Conservation (phyloP, 257 asterid species). For the Nicotiana knightiana region DNA sequence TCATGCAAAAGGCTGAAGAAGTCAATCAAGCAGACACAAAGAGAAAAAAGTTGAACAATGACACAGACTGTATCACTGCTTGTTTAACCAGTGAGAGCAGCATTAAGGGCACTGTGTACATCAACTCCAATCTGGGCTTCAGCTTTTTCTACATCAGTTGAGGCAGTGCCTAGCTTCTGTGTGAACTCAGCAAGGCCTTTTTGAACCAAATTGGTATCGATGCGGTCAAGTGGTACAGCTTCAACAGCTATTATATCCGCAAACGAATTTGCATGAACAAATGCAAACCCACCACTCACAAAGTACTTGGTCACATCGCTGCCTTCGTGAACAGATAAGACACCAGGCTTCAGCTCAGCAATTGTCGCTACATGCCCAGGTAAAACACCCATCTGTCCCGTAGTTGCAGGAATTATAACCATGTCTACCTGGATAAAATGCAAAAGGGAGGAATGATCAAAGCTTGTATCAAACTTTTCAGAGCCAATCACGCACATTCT, state of each 20-base stretch:
- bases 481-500: not conserved
- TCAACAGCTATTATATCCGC: constrained; percentile 73
- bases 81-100: constrained; percentile 65
- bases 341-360: constrained; percentile 82
- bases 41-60: not conserved
- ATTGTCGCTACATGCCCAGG: constrained; percentile 89
- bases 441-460: not conserved
- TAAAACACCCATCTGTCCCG: constrained; percentile 92
- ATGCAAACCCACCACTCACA: constrained; percentile 75
- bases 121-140: constrained; percentile 87
- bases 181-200: constrained; percentile 68
- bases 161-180: constrained; percentile 64
- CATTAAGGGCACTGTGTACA: constrained; percentile 86
- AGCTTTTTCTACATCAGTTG: constrained; percentile 80
- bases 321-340: constrained; percentile 72
- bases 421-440: constrained; percentile 65
- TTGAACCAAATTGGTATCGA: constrained; percentile 61
- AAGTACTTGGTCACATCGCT: constrained; percentile 61
- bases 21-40: not conserved
- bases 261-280: constrained; percentile 66
- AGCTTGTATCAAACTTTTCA: not conserved
- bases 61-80: not conserved
- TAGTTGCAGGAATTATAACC: constrained; percentile 82
- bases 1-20: not conserved
- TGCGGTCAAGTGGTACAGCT: constrained; percentile 64